Base-by-base conservation (phyloP, 441 rosid genomes). In the Erysimum cheiri region DNA sequence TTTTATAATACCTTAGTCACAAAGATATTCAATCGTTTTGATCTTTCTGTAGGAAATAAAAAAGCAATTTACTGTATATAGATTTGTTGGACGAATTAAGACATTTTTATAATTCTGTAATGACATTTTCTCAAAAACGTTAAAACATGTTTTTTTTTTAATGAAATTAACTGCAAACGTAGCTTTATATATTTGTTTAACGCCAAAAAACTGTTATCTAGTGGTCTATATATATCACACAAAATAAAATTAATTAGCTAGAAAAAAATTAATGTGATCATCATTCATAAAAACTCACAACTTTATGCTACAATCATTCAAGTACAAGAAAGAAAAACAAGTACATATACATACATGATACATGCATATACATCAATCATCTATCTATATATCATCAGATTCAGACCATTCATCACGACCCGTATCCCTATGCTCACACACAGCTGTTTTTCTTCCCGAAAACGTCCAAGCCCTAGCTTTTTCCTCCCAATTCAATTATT, bases 391-490 rank as follows among this genome's bases (percentile, higher is more conserved):
- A 15, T 50, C 2, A 59, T 36, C 44, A 57, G 61, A 40, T 59
- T 55, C 61, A 49, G 71, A 60, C 65, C 60, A 55, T 24, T 57
- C 71, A 29, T 39, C 71, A 65, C 13, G 37, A 72, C 60, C 46
- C 71, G 32, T 49, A 64, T 57, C 71, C 66, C 71, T 39, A 72
- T 72, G 77, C 48, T 41, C 67, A n/a, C 54, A 24, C 11, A 39
- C 67, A 73, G 67, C 67, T 73, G 77, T 59, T 15, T 73, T 60
- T 59, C 59, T 60, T 40, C 46, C 31, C 8, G 52, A 17, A 67
- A 74, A 60, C 73, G 43, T 74, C 69, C 72, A 67, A 73, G 4
- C 72, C 77, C 67, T 67, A 74, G 63, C 43, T 67, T 74, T 55
- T 60, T 60, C 60, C 54, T 33, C 48, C 5, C 19, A 14, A 32